Evolutionary conservation across 441 rosid species (phyloP).

Genomic region (Jatropha multifida): DNA sequence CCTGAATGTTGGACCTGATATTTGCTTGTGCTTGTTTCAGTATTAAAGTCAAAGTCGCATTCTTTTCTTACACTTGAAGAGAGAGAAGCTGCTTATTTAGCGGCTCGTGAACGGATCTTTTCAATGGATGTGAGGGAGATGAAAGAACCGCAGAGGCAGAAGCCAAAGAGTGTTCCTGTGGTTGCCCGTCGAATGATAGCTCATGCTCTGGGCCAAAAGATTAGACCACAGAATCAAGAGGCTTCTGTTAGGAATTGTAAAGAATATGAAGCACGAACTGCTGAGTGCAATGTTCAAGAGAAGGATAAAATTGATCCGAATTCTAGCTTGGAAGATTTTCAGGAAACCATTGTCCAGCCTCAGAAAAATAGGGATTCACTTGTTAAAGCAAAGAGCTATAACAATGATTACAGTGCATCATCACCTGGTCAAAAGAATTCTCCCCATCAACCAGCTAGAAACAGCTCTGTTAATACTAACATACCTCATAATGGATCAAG

Average conservation of each 20-base stretch:
- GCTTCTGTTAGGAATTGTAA: conserved; percentile 18
- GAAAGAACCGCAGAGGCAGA: conserved; percentile 40
- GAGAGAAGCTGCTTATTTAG: conserved; percentile 69
- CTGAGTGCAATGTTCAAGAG: conserved; percentile 22
- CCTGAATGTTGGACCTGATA: conserved; percentile 16
- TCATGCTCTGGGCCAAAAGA: conserved; percentile 65
- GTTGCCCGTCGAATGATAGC: conserved; percentile 83
- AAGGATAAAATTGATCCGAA: conserved; percentile 27
- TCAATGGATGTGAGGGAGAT: conserved; percentile 37
- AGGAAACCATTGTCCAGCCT: conserved; percentile 16
- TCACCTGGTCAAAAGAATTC: conserved; percentile 26
- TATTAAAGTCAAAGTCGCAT: conserved; percentile 31
- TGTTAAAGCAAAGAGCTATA: conserved; percentile 26
- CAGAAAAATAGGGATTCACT: conserved; percentile 9
- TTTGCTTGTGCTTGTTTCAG: conserved; percentile 31
- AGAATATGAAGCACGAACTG: conserved; percentile 24
- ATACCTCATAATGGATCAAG: conserved; percentile 23
- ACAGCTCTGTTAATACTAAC: conserved; percentile 15
- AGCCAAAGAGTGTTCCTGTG: conserved; percentile 46
- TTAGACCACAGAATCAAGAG: conserved; percentile 23
- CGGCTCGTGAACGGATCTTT: conserved; percentile 66
- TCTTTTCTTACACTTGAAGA: conserved; percentile 41
- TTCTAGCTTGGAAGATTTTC: conserved; percentile 24
- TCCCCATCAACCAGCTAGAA: conserved; percentile 24
- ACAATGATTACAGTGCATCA: conserved; percentile 10